Percentiles rank a stretch among this genome's conserved stretches.
Evolutionary conservation across 2,329 filamentous ascomycete species (phyloP).

Genomic region (Ophiosphaerella herpotricha): DNA sequence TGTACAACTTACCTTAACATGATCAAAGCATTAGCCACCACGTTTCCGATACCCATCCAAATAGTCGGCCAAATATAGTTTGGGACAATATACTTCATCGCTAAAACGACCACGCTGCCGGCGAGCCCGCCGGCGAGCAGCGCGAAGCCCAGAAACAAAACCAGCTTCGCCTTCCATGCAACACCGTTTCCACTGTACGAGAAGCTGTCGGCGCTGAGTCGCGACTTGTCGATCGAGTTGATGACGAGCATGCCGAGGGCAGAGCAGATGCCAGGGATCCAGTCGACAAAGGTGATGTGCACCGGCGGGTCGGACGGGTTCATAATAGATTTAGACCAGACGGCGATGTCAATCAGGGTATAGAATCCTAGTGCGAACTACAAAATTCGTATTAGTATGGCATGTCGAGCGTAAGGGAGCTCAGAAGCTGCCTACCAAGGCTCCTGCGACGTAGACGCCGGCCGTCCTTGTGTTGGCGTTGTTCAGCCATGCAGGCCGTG

Average conservation of each 20-base stretch:
- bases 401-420: background rate
- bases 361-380: constrained; percentile 73
- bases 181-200: constrained; percentile 68
- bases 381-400: constrained; percentile 5
- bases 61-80: constrained; percentile 64
- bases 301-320: constrained; percentile 61
- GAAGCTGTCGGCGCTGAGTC: constrained; percentile 66
- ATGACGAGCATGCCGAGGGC: constrained; percentile 73
- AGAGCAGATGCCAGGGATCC: constrained; percentile 73
- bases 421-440: constrained; percentile 58
- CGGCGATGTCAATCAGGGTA: constrained; percentile 68
- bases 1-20: constrained; percentile 65
- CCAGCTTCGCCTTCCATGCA: constrained; percentile 71
- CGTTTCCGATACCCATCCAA: constrained; percentile 70
- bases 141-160: constrained; percentile 72
- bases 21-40: constrained; percentile 66
- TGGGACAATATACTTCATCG: constrained; percentile 68
- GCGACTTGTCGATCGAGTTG: constrained; percentile 72
- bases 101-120: constrained; percentile 69
- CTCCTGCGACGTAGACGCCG: constrained; percentile 69
- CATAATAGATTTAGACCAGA: constrained; percentile 64
- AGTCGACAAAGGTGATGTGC: constrained; percentile 72
- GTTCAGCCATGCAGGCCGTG: constrained; percentile 69
- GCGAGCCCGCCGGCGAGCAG: constrained; percentile 70
- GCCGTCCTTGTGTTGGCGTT: constrained; percentile 66